Evolutionary conservation across 75 land plant species (phyloP), one percentile per base, ranked within the genome.

Genomic region (Pinus tabuliformis): DNA sequence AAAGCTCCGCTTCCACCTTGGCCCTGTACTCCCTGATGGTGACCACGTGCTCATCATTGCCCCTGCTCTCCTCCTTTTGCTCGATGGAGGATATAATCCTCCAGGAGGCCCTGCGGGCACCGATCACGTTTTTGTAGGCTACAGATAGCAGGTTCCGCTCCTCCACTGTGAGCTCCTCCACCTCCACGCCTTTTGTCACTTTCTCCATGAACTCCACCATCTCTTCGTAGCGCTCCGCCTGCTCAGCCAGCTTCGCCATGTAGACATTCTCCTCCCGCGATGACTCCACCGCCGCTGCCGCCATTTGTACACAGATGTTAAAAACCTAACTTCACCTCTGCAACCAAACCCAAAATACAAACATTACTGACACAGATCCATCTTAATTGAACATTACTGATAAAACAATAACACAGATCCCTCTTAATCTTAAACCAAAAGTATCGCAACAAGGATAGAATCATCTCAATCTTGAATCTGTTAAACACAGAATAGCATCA

Each of bases 31-130:
- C 85, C 77, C 87, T 87, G 76, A 89, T 91, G 24, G 86, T 78
- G 63, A 89, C 91, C 12, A 91, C 96, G 80, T 93, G 93, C 49
- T 87, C 76, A 75, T 93, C 98, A 74, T 93, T 93, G 59, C 93
- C 92, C 72, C 89, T 95, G 45, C 88, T 89, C 83, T 95, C 98
- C 78, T 95, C 96, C 62, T 91, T 93, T 70, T 93, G 93, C 81
- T 92, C 93, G 59, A 92, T 90, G 5, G 95, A 90, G 24, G 95
- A 92, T 87, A 92, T 88, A 36, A 90, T 91, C 78, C 96, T 77
- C 94, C 94, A 91, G 3, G 96, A 85, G 1, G 96, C 96, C 30
- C 96, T 72, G 45, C 96, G 80, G 0, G 94, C 84, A 24, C 96
- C 96, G 37, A 93, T 75, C 33, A 93, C 94, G 71, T 91, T 89